These are phyloP conservation scores for Daldinia concentrica DNA, from an alignment of 495 filamentous ascomycete genomes.

Conservation along the genomic window DNA sequence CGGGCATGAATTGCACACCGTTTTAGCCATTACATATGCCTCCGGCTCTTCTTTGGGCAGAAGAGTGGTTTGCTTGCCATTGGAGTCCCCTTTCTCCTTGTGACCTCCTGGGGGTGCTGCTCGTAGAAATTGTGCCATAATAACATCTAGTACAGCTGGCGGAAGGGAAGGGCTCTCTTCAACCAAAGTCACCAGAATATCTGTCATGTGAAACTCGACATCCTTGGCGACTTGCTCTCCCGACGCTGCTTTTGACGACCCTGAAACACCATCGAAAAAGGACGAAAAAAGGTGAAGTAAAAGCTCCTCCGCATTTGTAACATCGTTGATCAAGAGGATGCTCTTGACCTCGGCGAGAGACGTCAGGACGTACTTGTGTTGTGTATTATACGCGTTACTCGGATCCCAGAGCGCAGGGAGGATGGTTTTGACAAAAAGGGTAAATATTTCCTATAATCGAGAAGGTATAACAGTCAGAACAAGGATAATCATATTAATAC, in stretches of 20 bases:
- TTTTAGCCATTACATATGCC: conserved; percentile 95
- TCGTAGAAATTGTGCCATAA: conserved; percentile 93
- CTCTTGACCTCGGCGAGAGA: conserved; percentile 94
- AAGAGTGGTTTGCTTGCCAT: conserved; percentile 74
- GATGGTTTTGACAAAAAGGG: conserved; percentile 81
- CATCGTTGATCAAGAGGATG: conserved; percentile 90
- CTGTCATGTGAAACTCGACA: conserved; percentile 91
- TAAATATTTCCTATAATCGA: conserved; percentile 83
- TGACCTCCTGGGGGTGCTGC: conserved; percentile 72
- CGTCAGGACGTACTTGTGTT: conserved; percentile 88
- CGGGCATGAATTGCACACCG: conserved; percentile 86
- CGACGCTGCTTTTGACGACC: conserved; percentile 72
- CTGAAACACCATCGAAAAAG: conserved; percentile 93
- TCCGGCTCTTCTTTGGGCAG: conserved; percentile 84
- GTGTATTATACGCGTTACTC: conserved; percentile 87
- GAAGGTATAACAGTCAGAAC: conserved; percentile 16
- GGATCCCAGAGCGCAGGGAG: conserved; percentile 89
- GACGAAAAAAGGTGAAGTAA: conserved; percentile 81
- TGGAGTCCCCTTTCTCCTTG: conserved; percentile 63
- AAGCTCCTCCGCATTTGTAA: conserved; percentile 78
- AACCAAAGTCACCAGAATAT: conserved; percentile 81
- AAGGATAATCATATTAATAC: conserved; percentile 10
- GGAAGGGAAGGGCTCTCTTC: conserved; percentile 88
- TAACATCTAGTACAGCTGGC: conserved; percentile 85
- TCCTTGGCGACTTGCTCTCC: conserved; percentile 87